phyloP scores from a whole-genome alignment of 73 alveolate species.

The Tetrahymena thermophila region DNA sequence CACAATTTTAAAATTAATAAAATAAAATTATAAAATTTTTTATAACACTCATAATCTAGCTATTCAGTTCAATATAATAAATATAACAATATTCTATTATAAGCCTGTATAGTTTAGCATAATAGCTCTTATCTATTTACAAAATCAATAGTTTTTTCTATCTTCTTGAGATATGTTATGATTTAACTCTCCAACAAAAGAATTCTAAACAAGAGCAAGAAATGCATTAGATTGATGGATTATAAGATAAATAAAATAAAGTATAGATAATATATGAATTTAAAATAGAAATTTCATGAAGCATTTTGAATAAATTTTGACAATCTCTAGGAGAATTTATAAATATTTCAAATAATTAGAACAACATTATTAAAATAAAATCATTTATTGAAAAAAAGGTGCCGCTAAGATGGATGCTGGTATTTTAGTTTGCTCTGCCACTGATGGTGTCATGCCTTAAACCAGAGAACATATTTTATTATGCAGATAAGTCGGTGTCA shows the following conservation, averaged over 20 bases:
- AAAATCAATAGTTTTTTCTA: background rate
- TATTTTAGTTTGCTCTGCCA: slow-evolving; percentile 84
- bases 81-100: background rate
- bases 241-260: too few species aligned
- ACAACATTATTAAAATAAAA: too few species aligned
- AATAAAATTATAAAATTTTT: background rate
- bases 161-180: background rate
- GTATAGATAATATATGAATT: background rate
- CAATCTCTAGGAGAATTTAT: too few species aligned
- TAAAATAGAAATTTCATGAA: background rate
- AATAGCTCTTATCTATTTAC: background rate
- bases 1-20: background rate
- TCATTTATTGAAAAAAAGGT: slow-evolving; percentile 23
- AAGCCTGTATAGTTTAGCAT: background rate
- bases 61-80: background rate
- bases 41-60: background rate
- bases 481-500: slow-evolving; percentile 77
- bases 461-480: slow-evolving; percentile 92
- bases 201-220: too few species aligned
- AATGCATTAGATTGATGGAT: background rate
- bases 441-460: slow-evolving; percentile 96
- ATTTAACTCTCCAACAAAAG: background rate
- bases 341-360: too few species aligned
- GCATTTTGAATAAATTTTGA: background rate
- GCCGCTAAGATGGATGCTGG: slow-evolving; percentile 97